phyloP scores from a whole-genome alignment of 163 green algal species.

The Chlorella variabilis region DNA sequence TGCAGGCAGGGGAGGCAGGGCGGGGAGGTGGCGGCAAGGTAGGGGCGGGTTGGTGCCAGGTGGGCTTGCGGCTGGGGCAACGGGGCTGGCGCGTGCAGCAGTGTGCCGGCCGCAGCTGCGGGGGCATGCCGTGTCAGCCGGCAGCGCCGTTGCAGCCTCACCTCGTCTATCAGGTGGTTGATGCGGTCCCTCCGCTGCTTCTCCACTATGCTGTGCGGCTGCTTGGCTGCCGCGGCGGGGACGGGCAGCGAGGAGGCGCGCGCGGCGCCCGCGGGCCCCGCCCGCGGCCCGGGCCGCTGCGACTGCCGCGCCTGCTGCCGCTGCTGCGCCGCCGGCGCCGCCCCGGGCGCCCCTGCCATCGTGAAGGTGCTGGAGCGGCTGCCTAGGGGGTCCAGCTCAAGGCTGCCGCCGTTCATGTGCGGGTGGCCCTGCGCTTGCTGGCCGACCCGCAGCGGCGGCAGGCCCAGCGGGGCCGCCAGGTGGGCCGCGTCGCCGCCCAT shows the following conservation, averaged over 20 bases:
- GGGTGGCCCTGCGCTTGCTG: background rate
- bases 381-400: background rate
- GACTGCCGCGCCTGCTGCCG: background rate
- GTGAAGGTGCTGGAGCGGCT: background rate
- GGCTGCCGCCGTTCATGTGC: too few species aligned
- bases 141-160: too few species aligned
- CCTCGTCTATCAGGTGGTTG: conserved; percentile 87
- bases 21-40: background rate
- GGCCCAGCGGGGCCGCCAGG: background rate
- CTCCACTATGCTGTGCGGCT: conserved; percentile 64
- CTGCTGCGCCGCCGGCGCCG: background rate
- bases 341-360: too few species aligned
- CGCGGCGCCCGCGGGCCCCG: background rate
- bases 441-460: background rate
- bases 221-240: background rate
- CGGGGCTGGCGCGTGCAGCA: too few species aligned
- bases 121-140: too few species aligned
- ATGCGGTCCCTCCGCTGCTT: conserved; percentile 88
- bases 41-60: too few species aligned
- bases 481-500: background rate
- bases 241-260: background rate
- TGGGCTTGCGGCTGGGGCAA: too few species aligned
- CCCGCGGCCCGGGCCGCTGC: background rate
- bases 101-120: too few species aligned
- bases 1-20: conserved; percentile 22